A percentile compares a stretch with the other conserved stretches of the same genome.
Conservation (phyloP, 768 basidiomycete genomes). For the Russula sp. region DNA sequence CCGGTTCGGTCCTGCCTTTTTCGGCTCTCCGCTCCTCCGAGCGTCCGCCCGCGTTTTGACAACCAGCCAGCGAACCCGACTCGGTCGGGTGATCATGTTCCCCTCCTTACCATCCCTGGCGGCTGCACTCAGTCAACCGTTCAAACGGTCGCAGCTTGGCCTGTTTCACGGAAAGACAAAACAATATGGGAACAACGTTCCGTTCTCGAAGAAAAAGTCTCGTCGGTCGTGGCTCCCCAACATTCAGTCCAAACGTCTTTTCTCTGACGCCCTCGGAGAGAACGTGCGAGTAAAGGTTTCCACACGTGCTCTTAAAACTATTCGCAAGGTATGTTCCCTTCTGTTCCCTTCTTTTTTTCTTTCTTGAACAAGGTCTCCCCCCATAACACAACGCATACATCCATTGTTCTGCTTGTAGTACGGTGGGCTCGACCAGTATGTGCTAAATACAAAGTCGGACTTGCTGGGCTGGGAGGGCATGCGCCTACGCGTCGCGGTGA, state of each 20-base stretch:
- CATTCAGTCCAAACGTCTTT: conserved; percentile 67
- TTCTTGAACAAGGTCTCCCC: background rate
- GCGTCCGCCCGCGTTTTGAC: background rate
- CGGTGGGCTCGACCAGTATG: conserved; percentile 35
- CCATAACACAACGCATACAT: background rate
- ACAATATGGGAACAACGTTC: conserved; percentile 82
- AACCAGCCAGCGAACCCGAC: background rate
- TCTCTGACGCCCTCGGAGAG: conserved; percentile 55
- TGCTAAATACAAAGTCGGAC: conserved; percentile 35
- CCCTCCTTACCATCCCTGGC: conserved; percentile 28
- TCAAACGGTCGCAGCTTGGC: conserved; percentile 74
- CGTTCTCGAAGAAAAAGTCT: conserved; percentile 84
- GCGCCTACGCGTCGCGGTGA: conserved; percentile 33
- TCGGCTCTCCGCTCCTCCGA: background rate
- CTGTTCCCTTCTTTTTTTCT: conserved; percentile 8
- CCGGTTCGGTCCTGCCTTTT: conserved; percentile 14
- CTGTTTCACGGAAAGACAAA: conserved; percentile 79
- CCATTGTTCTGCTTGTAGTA: conserved; percentile 20
- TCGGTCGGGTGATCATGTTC: conserved; percentile 26
- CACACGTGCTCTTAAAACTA: conserved; percentile 67
- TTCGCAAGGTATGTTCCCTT: conserved; percentile 58
- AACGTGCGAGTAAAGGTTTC: conserved; percentile 64
- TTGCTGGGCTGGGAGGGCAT: conserved; percentile 37
- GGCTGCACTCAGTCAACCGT: conserved; percentile 48
- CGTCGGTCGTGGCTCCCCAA: conserved; percentile 86